These are phyloP conservation scores for Chytriomyces sp. DNA, from an alignment of 192 early-diverging fungal species.

Conservation along the genomic window DNA sequence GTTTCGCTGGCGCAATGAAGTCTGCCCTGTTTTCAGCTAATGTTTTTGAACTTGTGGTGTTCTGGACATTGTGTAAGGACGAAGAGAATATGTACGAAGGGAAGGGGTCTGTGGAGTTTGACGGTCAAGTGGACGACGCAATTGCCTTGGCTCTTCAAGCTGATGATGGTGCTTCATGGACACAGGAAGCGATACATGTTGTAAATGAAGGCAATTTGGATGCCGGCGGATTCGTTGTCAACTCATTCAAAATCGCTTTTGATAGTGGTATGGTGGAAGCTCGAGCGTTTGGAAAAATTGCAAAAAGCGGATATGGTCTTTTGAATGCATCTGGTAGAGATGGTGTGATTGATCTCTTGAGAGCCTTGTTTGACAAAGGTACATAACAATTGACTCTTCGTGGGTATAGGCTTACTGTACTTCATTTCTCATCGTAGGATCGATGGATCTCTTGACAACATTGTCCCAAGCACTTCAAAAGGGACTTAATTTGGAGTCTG, in stretches of 20 bases:
- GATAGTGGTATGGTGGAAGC: background rate
- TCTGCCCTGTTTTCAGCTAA: background rate
- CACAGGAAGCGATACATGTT: background rate
- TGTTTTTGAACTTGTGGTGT: background rate
- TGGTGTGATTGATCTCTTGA: background rate
- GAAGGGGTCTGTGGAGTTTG: background rate
- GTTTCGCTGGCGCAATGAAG: background rate
- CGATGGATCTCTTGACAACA: background rate
- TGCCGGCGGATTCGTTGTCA: background rate
- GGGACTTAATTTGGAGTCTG: background rate
- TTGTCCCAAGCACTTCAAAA: background rate
- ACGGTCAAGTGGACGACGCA: background rate
- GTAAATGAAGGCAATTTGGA: background rate
- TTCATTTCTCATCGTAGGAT: background rate
- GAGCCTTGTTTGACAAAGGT: constrained; percentile 2
- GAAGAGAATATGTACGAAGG: background rate
- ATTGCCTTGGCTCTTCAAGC: background rate
- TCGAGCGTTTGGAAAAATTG: constrained; percentile 7
- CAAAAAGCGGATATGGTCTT: background rate
- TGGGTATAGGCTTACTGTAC: too few species aligned
- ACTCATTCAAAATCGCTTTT: background rate
- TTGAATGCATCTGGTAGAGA: background rate
- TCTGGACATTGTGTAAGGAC: background rate
- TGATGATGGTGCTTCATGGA: background rate
- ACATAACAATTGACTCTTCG: background rate